Conservation (phyloP, 495 filamentous ascomycete species). For the Daldinia vernicosa region DNA sequence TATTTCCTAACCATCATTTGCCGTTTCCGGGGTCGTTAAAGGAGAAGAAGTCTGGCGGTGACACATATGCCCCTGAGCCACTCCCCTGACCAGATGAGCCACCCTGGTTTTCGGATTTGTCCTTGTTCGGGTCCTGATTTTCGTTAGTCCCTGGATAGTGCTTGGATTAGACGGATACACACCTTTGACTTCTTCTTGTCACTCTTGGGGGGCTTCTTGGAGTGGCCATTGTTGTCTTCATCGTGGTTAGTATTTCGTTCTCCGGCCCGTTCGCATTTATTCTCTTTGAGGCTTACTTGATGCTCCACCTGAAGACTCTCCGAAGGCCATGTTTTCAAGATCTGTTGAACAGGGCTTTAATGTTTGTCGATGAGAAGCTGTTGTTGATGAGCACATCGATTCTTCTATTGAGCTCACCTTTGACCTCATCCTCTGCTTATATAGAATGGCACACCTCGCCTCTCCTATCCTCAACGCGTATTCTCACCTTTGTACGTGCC, state of each 20-base stretch:
- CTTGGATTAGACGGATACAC: neutral
- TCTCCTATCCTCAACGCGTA: conserved; percentile 11
- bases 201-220: conserved; percentile 25
- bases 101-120: conserved; percentile 20
- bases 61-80: conserved; percentile 27
- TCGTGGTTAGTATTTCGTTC: conserved; percentile 13
- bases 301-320: conserved; percentile 14
- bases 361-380: conserved; percentile 3
- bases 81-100: conserved; percentile 25
- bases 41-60: conserved; percentile 39
- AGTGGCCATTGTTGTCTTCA: conserved; percentile 18
- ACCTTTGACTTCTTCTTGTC: conserved; percentile 36
- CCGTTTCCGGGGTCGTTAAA: conserved; percentile 36
- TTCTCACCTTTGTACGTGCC: conserved; percentile 9
- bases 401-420: neutral
- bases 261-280: neutral
- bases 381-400: conserved; percentile 1
- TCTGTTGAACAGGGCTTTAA: neutral
- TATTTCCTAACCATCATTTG: conserved; percentile 6
- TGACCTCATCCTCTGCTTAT: conserved; percentile 18
- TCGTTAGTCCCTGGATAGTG: conserved; percentile 9
- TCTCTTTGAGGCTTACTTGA: conserved; percentile 19
- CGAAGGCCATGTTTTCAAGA: conserved; percentile 21
- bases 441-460: conserved; percentile 5
- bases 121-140: conserved; percentile 17